These are phyloP conservation scores for Ophiostoma australiae DNA, from an alignment of 2,329 filamentous ascomycete genomes.

Conservation along the genomic window DNA sequence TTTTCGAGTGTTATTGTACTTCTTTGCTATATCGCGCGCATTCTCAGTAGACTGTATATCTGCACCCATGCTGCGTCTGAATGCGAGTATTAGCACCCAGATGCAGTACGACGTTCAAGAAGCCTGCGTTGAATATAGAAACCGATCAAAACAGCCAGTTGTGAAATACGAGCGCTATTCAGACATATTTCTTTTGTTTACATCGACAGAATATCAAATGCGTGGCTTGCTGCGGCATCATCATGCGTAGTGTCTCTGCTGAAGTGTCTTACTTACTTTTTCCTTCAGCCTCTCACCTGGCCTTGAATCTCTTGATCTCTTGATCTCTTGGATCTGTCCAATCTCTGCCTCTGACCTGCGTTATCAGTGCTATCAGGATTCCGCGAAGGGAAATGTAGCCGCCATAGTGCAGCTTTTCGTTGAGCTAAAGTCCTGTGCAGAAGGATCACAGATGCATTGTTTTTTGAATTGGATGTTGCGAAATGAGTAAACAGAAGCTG, in stretches of 20 bases:
- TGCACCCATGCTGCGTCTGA: no score
- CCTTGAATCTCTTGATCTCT: not conserved
- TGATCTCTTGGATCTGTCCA: not conserved
- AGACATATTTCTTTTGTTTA: conserved; percentile 3
- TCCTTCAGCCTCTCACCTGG: not conserved
- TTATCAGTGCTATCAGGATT: not conserved
- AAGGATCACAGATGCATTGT: not conserved
- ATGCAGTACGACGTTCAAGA: not conserved
- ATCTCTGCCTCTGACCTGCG: not conserved
- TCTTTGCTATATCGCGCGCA: not conserved
- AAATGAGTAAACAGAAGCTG: not conserved
- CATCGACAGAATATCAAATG: not conserved
- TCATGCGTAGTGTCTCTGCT: not conserved
- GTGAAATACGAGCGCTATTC: not conserved
- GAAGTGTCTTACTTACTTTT: not conserved
- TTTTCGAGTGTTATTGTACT: not conserved
- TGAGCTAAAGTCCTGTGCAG: not conserved
- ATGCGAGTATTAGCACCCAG: no score
- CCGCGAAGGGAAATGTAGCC: not conserved
- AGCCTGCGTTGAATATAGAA: not conserved
- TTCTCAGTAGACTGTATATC: not conserved
- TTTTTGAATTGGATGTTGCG: not conserved
- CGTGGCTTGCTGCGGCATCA: not conserved
- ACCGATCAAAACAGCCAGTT: not conserved
- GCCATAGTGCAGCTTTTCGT: not conserved